phyloP scores from a whole-genome alignment of 495 filamentous ascomycete genomes.

The Sphaerosporella brunnea region DNA sequence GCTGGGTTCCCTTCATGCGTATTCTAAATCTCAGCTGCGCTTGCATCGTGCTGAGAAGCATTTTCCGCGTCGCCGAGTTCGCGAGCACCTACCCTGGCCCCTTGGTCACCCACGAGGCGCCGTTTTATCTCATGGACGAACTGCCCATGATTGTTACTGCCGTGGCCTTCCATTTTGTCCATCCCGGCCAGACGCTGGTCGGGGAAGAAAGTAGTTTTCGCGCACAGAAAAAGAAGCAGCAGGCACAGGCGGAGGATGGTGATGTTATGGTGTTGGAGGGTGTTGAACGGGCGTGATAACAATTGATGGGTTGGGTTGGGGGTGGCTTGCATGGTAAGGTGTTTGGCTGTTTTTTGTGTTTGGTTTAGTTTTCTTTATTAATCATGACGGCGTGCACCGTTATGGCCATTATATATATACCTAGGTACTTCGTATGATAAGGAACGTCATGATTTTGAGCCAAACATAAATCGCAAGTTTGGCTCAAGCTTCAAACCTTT shows the following conservation, averaged over 20 bases:
- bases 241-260: slow-evolving; percentile 21
- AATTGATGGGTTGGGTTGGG: too few relatives aligned
- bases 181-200: slow-evolving; percentile 37
- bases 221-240: slow-evolving; percentile 16
- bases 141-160: slow-evolving; percentile 40
- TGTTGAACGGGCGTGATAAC: too few relatives aligned
- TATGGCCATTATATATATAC: too few relatives aligned
- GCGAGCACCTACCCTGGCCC: slow-evolving; percentile 25
- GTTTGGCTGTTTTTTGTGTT: too few relatives aligned
- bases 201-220: slow-evolving; percentile 27
- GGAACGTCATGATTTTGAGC: too few relatives aligned
- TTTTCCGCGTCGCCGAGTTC: slow-evolving; percentile 43
- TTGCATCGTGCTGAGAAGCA: slow-evolving; percentile 35
- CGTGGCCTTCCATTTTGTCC: slow-evolving; percentile 31
- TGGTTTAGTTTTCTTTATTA: too few relatives aligned
- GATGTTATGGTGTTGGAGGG: too few relatives aligned
- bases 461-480: too few relatives aligned
- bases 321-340: too few relatives aligned
- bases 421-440: too few relatives aligned
- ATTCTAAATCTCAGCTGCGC: slow-evolving; percentile 34
- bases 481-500: too few relatives aligned
- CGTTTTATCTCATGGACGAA: slow-evolving; percentile 39
- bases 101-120: slow-evolving; percentile 36
- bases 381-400: too few relatives aligned
- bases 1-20: slow-evolving; percentile 33